These are phyloP conservation scores for Naganishia cerealis DNA, from an alignment of 1,284 basidiomycete genomes.

Conservation along the genomic window DNA sequence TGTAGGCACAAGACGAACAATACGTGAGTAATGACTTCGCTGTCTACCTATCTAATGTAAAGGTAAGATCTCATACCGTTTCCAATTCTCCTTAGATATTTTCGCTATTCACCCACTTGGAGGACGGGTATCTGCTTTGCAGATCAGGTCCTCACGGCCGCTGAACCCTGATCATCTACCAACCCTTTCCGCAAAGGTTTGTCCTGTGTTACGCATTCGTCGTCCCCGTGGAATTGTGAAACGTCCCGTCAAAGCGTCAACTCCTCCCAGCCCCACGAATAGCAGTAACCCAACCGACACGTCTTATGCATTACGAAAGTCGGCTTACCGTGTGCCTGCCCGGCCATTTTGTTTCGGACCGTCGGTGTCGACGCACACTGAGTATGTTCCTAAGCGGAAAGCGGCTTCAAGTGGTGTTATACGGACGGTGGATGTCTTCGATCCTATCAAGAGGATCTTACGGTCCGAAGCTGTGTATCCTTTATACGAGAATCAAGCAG, in stretches of 20 bases:
- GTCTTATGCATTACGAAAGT: not conserved
- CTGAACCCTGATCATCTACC: conserved; percentile 5
- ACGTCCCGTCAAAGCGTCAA: conserved; percentile 1
- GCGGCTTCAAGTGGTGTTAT: not conserved
- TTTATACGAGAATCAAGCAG: not conserved
- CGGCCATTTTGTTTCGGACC: conserved; percentile 14
- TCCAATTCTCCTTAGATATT: conserved; percentile 15
- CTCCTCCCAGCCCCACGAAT: conserved; percentile 7
- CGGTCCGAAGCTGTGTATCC: conserved; percentile 11
- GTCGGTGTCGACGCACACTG: not conserved
- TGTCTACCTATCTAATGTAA: not conserved
- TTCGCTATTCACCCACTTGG: conserved; percentile 28
- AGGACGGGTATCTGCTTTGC: conserved; percentile 7
- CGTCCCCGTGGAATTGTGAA: conserved; percentile 18
- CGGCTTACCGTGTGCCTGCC: conserved; percentile 5
- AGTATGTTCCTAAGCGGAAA: not conserved
- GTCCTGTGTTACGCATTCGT: conserved; percentile 10
- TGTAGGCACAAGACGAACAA: conserved; percentile 28
- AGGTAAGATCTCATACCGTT: not conserved
- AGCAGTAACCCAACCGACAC: not conserved
- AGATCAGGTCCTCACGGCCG: not conserved
- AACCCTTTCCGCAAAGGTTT: conserved; percentile 3
- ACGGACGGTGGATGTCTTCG: conserved; percentile 17
- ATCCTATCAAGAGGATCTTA: conserved; percentile 12
- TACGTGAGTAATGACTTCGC: conserved; percentile 28